Evolutionary conservation across 176 grass and related monocot species (phyloP), one percentile per base, ranked within the genome.

Genomic region (Metroxylon sagu): DNA sequence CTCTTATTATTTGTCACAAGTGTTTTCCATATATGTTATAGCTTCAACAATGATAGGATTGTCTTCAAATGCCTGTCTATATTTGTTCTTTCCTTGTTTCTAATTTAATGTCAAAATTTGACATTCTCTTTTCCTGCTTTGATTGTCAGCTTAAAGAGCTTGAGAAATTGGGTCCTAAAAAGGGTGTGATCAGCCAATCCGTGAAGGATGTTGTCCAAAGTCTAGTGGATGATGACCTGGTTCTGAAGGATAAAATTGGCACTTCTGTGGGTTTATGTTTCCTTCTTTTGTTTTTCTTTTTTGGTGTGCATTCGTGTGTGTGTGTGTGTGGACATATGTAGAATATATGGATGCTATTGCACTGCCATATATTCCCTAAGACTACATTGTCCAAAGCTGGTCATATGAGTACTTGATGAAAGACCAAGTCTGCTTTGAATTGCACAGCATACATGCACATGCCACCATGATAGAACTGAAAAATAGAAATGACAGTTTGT

Each of bases 221-320:
- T 35, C 77, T 97, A 60, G 92, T 91, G 81, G 92, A 97, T 76
- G 92, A 97, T 97, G 92, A 97, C 49, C 87, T 88, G 75, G 92
- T 97, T 65, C 76, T 97, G 68, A 97, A 84, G 65, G 92, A 97
- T 17, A 97, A 97, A 88, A 97, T 91, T 52, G 92, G 87, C 60
- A 97, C 92, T 70, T 97, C 87, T 70, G 92, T 97, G 73, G 77
- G 80, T 75, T 54, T 59, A 25, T 26, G 51, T 77, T 8, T 12
- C 6, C 15, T 12, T 48, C 0, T 43, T 19, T 8, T 30, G 18
- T 29, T 61, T 39, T 61, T 25, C 39, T 0, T 31, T 15, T 54
- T 0, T 68, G 21, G 21, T n/a, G n/a, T n/a, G n/a, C 21, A 23
- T n/a, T n/a, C 21, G 1, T 1, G 21, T 1, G 0, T 18, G 4